These are phyloP conservation scores for Apostasia ramifera DNA, from an alignment of 106 monocot species.

Conservation along the genomic window DNA sequence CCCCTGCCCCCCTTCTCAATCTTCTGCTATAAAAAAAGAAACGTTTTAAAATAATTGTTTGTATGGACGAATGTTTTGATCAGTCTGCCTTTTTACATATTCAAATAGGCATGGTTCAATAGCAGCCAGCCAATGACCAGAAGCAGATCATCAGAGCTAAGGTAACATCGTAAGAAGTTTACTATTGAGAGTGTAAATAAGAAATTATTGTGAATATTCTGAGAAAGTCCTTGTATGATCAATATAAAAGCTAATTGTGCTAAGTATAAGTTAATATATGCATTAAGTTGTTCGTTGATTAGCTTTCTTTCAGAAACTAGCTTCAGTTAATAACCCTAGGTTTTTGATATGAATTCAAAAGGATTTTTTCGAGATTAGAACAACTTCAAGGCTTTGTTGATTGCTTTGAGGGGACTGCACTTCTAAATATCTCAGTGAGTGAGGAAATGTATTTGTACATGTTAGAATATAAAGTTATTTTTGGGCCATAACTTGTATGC, in stretches of 20 bases:
- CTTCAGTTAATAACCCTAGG: neutral
- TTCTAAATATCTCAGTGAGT: no score
- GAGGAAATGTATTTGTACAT: no score
- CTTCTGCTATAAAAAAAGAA: neutral
- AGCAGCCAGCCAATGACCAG: conserved; percentile 72
- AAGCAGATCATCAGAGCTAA: conserved; percentile 56
- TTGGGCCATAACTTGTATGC: no score
- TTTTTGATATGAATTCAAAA: no score
- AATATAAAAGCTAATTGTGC: neutral
- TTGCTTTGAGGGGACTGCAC: no score
- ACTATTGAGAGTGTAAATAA: neutral
- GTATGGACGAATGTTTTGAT: neutral
- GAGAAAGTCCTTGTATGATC: no score
- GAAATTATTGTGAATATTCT: no score
- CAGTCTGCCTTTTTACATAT: neutral
- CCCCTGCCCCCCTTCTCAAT: neutral
- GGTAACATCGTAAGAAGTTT: conserved; percentile 13
- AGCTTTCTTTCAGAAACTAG: neutral
- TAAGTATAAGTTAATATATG: neutral
- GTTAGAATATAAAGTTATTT: no score
- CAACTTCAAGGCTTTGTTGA: no score
- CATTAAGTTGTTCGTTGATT: neutral
- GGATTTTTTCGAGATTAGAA: no score
- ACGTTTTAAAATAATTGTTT: neutral
- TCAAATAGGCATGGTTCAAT: conserved; percentile 58